phyloP scores from a whole-genome alignment of 1,284 basidiomycete species.

The Meripilus lineatus region DNA sequence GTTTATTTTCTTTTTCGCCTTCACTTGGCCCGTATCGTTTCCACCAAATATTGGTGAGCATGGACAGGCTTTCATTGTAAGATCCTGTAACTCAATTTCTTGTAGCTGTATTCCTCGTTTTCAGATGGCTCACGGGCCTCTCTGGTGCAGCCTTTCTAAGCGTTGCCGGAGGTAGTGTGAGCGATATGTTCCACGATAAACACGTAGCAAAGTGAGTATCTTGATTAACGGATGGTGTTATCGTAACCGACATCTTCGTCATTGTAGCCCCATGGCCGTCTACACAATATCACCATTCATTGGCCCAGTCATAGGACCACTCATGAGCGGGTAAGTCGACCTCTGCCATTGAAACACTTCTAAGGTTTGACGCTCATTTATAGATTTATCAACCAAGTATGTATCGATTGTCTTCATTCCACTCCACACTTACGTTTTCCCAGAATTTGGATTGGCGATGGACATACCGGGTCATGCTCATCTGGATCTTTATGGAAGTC shows the following conservation, averaged over 20 bases:
- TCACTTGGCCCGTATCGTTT: slow-evolving; percentile 53
- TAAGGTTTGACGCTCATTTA: background rate
- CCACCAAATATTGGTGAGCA: slow-evolving; percentile 38
- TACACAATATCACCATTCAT: slow-evolving; percentile 71
- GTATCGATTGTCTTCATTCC: slow-evolving; percentile 8
- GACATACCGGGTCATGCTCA: slow-evolving; percentile 68
- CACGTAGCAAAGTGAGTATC: slow-evolving; percentile 59
- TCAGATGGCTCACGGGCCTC: slow-evolving; percentile 69
- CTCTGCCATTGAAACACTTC: background rate
- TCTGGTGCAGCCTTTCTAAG: slow-evolving; percentile 72
- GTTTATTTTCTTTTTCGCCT: slow-evolving; percentile 35
- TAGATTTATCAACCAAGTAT: slow-evolving; percentile 42
- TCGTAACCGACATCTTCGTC: slow-evolving; percentile 1
- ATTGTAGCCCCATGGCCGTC: slow-evolving; percentile 67
- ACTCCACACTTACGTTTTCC: background rate
- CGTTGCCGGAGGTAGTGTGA: slow-evolving; percentile 77
- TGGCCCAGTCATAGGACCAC: slow-evolving; percentile 66
- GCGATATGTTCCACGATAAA: slow-evolving; percentile 64
- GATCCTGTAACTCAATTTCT: slow-evolving; percentile 1
- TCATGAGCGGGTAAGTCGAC: slow-evolving; percentile 49
- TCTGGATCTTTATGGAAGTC: slow-evolving; percentile 52
- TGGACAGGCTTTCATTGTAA: background rate
- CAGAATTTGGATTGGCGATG: slow-evolving; percentile 70
- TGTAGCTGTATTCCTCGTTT: slow-evolving; percentile 55
- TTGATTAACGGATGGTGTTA: background rate